phyloP scores from a whole-genome alignment of 225 moss, liverwort and hornwort species.

The Bryum argenteum region DNA sequence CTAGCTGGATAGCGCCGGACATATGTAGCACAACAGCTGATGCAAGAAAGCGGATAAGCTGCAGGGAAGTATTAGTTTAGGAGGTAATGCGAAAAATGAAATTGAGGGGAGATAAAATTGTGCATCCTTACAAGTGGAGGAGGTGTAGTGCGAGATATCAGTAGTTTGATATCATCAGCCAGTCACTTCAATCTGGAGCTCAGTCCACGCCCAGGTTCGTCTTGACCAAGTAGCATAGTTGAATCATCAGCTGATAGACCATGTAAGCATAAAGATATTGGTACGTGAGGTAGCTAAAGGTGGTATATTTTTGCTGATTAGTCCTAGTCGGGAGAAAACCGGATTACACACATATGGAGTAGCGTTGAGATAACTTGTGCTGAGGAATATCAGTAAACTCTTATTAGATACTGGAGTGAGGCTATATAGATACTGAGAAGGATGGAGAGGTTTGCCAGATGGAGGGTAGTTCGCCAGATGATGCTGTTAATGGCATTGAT shows the following conservation, averaged over 20 bases:
- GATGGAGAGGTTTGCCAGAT: slow-evolving; percentile 15
- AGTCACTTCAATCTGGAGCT: not conserved
- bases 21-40: not conserved
- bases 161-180: not conserved
- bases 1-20: not conserved
- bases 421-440: not conserved
- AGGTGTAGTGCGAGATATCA: not conserved
- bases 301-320: not conserved
- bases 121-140: not conserved
- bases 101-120: not conserved
- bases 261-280: not conserved
- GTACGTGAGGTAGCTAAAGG: not conserved
- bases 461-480: slow-evolving; percentile 8
- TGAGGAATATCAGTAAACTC: not conserved
- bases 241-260: not conserved
- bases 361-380: not conserved
- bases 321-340: not conserved
- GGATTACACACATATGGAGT: not conserved
- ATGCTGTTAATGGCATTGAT: slow-evolving; percentile 7
- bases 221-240: not conserved
- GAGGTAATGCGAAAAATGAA: not conserved
- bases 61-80: not conserved
- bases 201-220: not conserved
- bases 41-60: not conserved
- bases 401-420: too few relatives aligned